A percentile compares a stretch with the other conserved stretches of the same genome.
Conservation (phyloP, 2,329 filamentous ascomycete genomes). For the Verticillium zaregamsianum region DNA sequence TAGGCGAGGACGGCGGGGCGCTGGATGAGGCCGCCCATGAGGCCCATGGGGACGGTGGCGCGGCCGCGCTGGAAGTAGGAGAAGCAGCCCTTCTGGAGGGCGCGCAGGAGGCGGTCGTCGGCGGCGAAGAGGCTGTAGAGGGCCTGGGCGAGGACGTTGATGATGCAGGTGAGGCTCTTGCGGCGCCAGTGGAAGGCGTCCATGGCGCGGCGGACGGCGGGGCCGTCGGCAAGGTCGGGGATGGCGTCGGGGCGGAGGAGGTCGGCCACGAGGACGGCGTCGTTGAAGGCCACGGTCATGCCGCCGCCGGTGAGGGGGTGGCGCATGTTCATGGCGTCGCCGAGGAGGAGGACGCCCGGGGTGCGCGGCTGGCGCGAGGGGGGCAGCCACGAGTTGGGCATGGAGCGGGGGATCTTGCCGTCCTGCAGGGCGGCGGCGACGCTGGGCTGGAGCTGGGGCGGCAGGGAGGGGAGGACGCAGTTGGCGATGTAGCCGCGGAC, state of each 20-base stretch:
- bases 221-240: constrained; percentile 64
- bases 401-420: constrained; percentile 71
- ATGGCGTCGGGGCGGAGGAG: constrained; percentile 68
- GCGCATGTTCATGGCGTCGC: constrained; percentile 99
- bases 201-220: constrained; percentile 65
- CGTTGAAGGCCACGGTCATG: constrained; percentile 97
- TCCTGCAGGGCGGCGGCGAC: constrained; percentile 74
- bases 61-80: constrained; percentile 78
- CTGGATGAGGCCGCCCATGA: constrained; percentile 78
- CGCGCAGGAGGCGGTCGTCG: constrained; percentile 68
- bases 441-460: constrained; percentile 64
- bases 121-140: constrained; percentile 91
- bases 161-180: constrained; percentile 77
- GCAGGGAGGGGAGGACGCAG: constrained; percentile 74
- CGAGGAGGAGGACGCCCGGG: constrained; percentile 72
- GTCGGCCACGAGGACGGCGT: constrained; percentile 73
- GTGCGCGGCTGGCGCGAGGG: constrained; percentile 52
- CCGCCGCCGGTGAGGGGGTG: constrained; percentile 95
- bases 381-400: constrained; percentile 95
- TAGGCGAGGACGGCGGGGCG: constrained; percentile 75
- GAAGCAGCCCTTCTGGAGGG: constrained; percentile 88
- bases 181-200: constrained; percentile 79
- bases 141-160: constrained; percentile 97
- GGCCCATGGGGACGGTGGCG: constrained; percentile 72
- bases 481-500: constrained; percentile 81